phyloP scores from a whole-genome alignment of 73 alveolate genomes.

The Uronychia binucleata region DNA sequence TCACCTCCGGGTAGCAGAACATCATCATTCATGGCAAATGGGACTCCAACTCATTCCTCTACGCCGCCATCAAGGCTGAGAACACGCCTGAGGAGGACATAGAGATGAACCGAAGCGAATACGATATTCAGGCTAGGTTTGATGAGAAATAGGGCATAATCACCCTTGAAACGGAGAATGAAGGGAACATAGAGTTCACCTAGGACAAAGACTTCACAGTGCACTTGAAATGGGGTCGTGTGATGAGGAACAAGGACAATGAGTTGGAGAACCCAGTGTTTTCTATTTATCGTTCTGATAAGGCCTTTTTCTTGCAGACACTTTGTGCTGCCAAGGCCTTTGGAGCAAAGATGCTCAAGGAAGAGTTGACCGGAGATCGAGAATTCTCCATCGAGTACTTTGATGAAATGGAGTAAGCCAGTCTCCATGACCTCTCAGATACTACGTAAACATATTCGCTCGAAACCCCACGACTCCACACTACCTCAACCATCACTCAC shows the following conservation, averaged over 20 bases:
- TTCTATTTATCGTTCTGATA: background rate
- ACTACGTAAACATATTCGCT: too few relatives aligned
- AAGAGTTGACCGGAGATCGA: background rate
- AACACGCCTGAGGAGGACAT: background rate
- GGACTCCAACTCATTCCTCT: background rate
- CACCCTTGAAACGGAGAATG: background rate
- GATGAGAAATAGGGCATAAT: background rate
- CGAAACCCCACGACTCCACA: too few relatives aligned
- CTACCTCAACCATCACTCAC: too few relatives aligned
- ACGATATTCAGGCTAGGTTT: background rate
- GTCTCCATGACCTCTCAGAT: too few relatives aligned
- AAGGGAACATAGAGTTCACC: background rate
- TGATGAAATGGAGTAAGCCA: too few relatives aligned
- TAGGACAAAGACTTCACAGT: background rate
- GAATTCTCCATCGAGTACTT: background rate
- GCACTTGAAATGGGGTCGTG: background rate
- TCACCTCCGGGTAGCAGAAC: too few relatives aligned
- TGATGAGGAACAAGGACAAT: background rate
- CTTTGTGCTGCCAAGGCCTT: background rate
- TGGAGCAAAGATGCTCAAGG: background rate
- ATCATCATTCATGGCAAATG: too few relatives aligned
- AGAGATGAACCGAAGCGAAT: background rate
- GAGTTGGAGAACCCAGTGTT: background rate
- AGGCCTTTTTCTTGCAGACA: background rate
- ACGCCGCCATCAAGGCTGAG: background rate